A percentile compares a stretch with the other conserved stretches of the same genome.
These are phyloP conservation scores for Oryza meridionalis DNA, from an alignment of 176 grass and related monocot species.

Conservation along the genomic window DNA sequence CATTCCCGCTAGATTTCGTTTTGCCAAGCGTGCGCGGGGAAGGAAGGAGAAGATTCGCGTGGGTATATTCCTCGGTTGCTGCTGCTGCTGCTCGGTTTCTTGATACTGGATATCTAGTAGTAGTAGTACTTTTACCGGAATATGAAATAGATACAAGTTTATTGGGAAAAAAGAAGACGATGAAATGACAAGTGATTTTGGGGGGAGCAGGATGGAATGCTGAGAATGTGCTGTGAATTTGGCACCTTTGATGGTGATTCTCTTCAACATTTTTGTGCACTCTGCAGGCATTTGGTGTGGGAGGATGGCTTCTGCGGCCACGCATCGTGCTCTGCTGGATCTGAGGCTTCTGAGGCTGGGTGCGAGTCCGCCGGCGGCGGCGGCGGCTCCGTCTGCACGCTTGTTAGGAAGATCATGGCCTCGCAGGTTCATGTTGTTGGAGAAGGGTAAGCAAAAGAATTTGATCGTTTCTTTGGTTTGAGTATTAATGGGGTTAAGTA, in stretches of 20 bases:
- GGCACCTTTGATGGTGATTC: conserved; percentile 5
- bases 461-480: neutral
- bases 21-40: conserved; percentile 34
- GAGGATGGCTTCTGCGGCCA: conserved; percentile 76
- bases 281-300: conserved; percentile 84
- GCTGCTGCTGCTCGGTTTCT: conserved; percentile 24
- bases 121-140: conserved; percentile 23
- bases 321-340: conserved; percentile 37
- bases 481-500: neutral
- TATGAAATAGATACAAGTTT: neutral
- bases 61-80: conserved; percentile 35
- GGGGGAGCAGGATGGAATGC: conserved; percentile 17
- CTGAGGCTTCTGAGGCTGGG: conserved; percentile 43
- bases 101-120: conserved; percentile 37
- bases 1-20: conserved; percentile 48
- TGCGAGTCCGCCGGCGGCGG: conserved; percentile 25
- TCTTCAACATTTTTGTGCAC: neutral
- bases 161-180: no score
- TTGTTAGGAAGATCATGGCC: conserved; percentile 68
- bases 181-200: neutral
- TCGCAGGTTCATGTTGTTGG: conserved; percentile 69
- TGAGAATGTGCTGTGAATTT: conserved; percentile 20
- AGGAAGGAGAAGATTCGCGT: conserved; percentile 43
- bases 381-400: conserved; percentile 39
- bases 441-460: conserved; percentile 58